phyloP scores from a whole-genome alignment of 2,329 filamentous ascomycete species.

The Colletotrichum godetiae region DNA sequence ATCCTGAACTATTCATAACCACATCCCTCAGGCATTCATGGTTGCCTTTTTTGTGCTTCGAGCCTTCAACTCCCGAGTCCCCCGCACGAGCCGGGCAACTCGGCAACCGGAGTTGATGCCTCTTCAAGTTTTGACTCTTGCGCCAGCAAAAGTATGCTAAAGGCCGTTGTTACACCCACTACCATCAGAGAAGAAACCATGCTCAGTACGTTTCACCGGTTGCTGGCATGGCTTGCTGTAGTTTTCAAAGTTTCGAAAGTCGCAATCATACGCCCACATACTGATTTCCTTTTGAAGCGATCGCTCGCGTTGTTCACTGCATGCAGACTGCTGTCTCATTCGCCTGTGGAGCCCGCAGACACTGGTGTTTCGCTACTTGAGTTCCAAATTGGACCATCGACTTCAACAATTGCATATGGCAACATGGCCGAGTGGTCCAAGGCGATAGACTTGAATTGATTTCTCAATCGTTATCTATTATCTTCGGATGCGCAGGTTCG shows the following conservation, averaged over 20 bases:
- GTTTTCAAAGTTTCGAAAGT: background rate
- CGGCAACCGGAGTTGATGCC: background rate
- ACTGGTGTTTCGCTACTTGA: rapidly evolving
- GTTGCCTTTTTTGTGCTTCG: background rate
- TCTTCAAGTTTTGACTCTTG: background rate
- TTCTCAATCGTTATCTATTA: conserved; percentile 22
- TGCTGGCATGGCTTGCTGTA: background rate
- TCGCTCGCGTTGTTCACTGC: background rate
- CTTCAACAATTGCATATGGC: background rate
- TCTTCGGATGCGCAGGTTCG: conserved; percentile 35
- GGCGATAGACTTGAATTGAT: conserved; percentile 32
- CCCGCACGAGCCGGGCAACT: background rate
- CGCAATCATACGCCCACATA: background rate
- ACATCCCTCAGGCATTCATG: background rate
- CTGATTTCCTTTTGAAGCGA: background rate
- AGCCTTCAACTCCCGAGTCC: no score
- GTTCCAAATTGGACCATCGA: rapidly evolving
- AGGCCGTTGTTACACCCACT: background rate
- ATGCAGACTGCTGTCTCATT: background rate
- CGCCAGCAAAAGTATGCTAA: background rate
- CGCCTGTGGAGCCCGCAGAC: background rate
- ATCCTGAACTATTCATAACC: background rate
- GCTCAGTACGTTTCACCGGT: background rate
- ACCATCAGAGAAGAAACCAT: no score
- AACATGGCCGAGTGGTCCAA: conserved; percentile 36